Conservation (phyloP, 345 rosid species). For the Corymbia maculata region DNA sequence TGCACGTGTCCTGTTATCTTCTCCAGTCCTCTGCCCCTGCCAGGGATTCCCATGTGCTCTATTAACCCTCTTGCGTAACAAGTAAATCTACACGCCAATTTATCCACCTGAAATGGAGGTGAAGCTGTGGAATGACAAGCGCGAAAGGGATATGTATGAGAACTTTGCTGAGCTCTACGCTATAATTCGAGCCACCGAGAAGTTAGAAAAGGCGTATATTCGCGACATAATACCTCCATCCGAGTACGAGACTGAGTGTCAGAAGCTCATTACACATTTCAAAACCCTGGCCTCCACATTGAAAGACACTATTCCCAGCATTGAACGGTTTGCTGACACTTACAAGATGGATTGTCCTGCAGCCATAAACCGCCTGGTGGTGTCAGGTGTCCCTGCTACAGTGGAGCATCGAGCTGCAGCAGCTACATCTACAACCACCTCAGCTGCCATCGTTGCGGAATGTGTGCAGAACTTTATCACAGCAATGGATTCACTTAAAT, state of each 20-base stretch:
- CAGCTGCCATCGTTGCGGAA: constrained; percentile 88
- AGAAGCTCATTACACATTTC: constrained; percentile 85
- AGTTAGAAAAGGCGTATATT: constrained; percentile 88
- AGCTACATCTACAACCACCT: constrained; percentile 44
- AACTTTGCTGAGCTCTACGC: constrained; percentile 95
- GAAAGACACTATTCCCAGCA: constrained; percentile 71
- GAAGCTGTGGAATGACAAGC: constrained; percentile 93
- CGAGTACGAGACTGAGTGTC: constrained; percentile 82
- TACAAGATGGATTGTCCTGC: constrained; percentile 97
- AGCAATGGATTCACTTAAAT: constrained; percentile 88
- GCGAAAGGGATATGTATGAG: constrained; percentile 94
- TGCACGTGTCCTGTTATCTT: constrained; percentile 99
- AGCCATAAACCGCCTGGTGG: constrained; percentile 78
- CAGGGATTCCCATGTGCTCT: neutral
- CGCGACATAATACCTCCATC: constrained; percentile 72
- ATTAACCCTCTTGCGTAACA: neutral
- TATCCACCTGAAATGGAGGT: constrained; percentile 58
- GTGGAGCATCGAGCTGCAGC: constrained; percentile 84
- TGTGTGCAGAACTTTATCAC: constrained; percentile 95
- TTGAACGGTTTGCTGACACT: constrained; percentile 81
- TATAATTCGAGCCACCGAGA: constrained; percentile 90
- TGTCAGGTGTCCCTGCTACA: constrained; percentile 89
- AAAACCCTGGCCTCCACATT: constrained; percentile 72
- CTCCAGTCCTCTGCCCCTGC: constrained; percentile 44
- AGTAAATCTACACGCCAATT: neutral